Evolutionary conservation across 306 rosid genomes (phyloP).

Genomic region (Hippophae tibetana): DNA sequence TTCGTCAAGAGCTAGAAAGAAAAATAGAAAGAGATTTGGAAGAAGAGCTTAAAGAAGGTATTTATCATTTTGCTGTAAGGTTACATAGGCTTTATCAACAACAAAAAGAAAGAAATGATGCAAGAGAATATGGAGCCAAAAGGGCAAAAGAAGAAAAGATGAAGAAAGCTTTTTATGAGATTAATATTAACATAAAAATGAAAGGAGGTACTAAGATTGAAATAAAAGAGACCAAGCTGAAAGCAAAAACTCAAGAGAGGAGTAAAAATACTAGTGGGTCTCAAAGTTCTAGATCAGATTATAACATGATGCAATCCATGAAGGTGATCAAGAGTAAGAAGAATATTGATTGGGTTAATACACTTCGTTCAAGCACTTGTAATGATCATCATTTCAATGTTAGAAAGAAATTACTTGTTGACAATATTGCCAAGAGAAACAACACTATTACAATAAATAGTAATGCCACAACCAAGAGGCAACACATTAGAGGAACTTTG

Average conservation of each 20-base stretch:
- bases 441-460: background rate
- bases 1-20: slow-evolving; percentile 46
- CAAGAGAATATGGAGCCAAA: background rate
- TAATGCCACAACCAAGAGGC: too few species aligned
- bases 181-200: slow-evolving; percentile 49
- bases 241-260: slow-evolving; percentile 6
- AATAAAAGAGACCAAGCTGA: slow-evolving; percentile 38
- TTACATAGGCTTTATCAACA: slow-evolving; percentile 43
- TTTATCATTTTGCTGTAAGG: slow-evolving; percentile 55
- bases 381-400: background rate
- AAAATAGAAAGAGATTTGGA: slow-evolving; percentile 61
- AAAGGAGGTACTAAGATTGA: slow-evolving; percentile 52
- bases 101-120: slow-evolving; percentile 20
- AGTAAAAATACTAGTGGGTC: slow-evolving; percentile 2
- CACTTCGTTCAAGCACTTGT: slow-evolving; percentile 27
- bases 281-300: slow-evolving; percentile 12
- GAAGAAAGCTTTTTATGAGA: slow-evolving; percentile 34
- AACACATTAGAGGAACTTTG: background rate
- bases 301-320: slow-evolving; percentile 2
- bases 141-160: background rate
- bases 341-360: slow-evolving; percentile 59
- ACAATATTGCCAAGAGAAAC: background rate
- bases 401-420: background rate
- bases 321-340: slow-evolving; percentile 1
- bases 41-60: slow-evolving; percentile 52